phyloP scores from a whole-genome alignment of 306 rosid species.

The Dryas alaskensis region DNA sequence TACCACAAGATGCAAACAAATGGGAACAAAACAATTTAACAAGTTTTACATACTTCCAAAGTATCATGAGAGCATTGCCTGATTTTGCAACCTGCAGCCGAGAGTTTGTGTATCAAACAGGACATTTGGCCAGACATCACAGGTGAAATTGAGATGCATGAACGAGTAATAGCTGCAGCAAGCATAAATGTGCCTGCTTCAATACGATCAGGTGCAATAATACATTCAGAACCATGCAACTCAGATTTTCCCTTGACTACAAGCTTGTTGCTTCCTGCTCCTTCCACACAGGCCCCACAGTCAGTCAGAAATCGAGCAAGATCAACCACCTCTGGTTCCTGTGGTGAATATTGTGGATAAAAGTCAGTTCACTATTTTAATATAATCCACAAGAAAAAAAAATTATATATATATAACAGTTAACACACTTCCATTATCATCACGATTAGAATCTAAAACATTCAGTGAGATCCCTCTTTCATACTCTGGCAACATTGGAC shows the following conservation, averaged over 20 bases:
- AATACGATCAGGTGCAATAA: constrained; percentile 33
- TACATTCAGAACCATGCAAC: constrained; percentile 25
- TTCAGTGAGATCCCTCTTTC: background rate
- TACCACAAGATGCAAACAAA: background rate
- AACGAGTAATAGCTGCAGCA: constrained; percentile 38
- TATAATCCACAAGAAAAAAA: background rate
- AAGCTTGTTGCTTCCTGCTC: constrained; percentile 33
- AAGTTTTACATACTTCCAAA: constrained; percentile 18
- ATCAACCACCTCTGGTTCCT: constrained; percentile 41
- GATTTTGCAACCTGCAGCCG: constrained; percentile 33
- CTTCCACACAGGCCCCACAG: constrained; percentile 32
- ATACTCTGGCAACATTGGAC: constrained; percentile 38
- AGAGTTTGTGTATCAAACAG: constrained; percentile 28
- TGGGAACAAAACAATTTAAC: background rate
- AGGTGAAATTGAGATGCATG: constrained; percentile 32
- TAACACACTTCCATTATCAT: background rate
- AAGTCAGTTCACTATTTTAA: background rate
- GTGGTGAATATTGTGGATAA: background rate
- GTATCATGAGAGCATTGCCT: constrained; percentile 20
- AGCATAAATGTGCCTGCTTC: constrained; percentile 42
- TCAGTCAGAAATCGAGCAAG: constrained; percentile 26
- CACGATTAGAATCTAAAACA: constrained; percentile 1
- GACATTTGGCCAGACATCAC: constrained; percentile 32
- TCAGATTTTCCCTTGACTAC: constrained; percentile 32
- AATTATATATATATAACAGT: background rate